Conservation (phyloP, 1,139 yeast species). For the Yamadazyma buinensis region DNA sequence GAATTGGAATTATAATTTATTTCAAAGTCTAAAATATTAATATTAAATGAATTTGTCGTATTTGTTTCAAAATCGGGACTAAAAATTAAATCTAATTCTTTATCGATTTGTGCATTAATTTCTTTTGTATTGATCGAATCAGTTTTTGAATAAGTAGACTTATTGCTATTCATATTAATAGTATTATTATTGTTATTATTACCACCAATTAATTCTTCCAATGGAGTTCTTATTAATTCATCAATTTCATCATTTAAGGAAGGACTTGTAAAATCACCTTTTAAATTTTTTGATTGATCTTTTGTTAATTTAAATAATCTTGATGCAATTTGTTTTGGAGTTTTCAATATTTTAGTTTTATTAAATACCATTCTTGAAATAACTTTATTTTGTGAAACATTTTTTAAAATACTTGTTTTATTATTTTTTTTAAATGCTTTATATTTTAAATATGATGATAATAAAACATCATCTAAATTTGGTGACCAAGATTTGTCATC, state of each 20-base stretch:
- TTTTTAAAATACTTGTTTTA: conserved; percentile 26
- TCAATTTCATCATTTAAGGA: conserved; percentile 19
- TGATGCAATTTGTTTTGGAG: conserved; percentile 41
- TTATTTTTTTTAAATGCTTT: conserved; percentile 30
- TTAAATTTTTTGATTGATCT: conserved; percentile 3
- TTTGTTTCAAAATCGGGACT: conserved; percentile 22
- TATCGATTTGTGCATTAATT: conserved; percentile 20
- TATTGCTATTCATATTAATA: no score
- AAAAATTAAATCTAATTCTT: conserved; percentile 23
- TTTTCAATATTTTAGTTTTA: conserved; percentile 34
- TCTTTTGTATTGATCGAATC: conserved; percentile 19
- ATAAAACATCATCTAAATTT: conserved; percentile 34
- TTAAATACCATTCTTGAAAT: conserved; percentile 39
- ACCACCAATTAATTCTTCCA: conserved; percentile 20
- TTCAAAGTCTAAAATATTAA: conserved; percentile 9
- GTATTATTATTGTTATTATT: no score
- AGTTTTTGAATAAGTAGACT: conserved; percentile 5
- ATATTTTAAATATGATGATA: conserved; percentile 36
- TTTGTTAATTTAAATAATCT: conserved; percentile 25
- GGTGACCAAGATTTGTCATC: conserved; percentile 36
- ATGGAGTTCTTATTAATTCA: conserved; percentile 23
- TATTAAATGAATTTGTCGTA: neutral
- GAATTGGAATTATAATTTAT: conserved; percentile 9
- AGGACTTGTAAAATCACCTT: conserved; percentile 10
- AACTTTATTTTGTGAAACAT: conserved; percentile 39